Evolutionary conservation across 2,329 filamentous ascomycete genomes (phyloP).

Genomic region (Fusarium marasasianum): DNA sequence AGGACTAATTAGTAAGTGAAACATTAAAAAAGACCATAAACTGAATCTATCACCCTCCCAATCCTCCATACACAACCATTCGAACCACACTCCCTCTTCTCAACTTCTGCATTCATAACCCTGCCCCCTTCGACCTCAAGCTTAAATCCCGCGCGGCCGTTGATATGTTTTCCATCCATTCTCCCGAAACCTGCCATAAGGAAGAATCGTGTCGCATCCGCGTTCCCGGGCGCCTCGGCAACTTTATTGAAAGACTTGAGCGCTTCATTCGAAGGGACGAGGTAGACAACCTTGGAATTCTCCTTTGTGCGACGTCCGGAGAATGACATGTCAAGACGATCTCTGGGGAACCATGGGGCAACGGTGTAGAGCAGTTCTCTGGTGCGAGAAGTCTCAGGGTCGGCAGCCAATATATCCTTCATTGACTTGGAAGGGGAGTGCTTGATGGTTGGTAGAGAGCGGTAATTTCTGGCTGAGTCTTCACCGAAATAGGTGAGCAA

Average conservation of each 20-base stretch:
- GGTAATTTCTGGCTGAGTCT: neutral
- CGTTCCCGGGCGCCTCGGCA: neutral
- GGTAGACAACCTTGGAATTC: neutral
- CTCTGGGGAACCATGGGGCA: neutral
- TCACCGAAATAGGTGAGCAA: neutral
- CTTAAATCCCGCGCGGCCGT: neutral
- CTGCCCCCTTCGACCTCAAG: neutral
- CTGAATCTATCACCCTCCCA: neutral
- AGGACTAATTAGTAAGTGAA: neutral
- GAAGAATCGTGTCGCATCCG: neutral
- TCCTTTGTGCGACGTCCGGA: neutral
- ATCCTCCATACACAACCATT: slow-evolving; percentile 1
- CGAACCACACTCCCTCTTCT: neutral
- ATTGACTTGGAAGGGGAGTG: neutral
- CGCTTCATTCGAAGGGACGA: neutral
- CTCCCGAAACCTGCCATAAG: neutral
- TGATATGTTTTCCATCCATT: neutral
- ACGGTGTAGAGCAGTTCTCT: neutral
- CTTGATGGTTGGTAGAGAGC: neutral
- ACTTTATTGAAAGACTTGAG: neutral
- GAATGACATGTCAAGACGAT: neutral
- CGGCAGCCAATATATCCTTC: neutral
- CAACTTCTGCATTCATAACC: neutral
- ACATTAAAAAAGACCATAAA: neutral
- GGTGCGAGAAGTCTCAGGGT: neutral